Conservation (phyloP, 202 grass and related monocot genomes). For the Digitaria exilis region DNA sequence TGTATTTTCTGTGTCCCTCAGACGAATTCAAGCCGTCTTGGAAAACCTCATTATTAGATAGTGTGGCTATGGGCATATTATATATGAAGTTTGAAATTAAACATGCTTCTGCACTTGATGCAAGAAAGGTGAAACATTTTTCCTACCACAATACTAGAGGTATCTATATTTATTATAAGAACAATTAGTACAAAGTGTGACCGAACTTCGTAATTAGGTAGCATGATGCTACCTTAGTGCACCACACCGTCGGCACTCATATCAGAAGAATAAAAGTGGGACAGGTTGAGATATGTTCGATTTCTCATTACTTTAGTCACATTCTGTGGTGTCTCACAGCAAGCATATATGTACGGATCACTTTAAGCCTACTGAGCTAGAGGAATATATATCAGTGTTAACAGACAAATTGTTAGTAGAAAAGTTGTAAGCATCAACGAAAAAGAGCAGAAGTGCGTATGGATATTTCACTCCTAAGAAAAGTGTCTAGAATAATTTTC, state of each 20-base stretch:
- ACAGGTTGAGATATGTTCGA: background rate
- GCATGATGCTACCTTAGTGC: slow-evolving; percentile 31
- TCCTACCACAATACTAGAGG: background rate
- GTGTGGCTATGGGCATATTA: background rate
- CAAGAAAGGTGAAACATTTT: slow-evolving; percentile 2
- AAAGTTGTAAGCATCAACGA: slow-evolving; percentile 15
- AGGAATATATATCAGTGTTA: background rate
- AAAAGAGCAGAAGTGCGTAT: background rate
- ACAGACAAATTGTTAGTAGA: slow-evolving; percentile 17
- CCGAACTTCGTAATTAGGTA: slow-evolving; percentile 16
- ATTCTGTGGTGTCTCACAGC: background rate
- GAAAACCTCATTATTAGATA: background rate
- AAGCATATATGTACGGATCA: slow-evolving; percentile 33
- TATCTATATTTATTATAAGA: background rate
- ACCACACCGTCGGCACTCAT: background rate
- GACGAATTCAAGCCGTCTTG: background rate
- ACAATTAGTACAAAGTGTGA: slow-evolving; percentile 7
- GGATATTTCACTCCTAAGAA: background rate
- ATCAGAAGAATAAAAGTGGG: slow-evolving; percentile 31
- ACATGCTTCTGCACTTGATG: background rate
- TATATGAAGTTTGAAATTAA: background rate
- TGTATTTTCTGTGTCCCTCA: background rate
- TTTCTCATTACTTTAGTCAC: slow-evolving; percentile 31
- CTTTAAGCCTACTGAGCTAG: slow-evolving; percentile 24
- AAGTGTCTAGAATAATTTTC: background rate